Conservation (phyloP, 176 grass and related monocot genomes). For the Ensete glaucum region DNA sequence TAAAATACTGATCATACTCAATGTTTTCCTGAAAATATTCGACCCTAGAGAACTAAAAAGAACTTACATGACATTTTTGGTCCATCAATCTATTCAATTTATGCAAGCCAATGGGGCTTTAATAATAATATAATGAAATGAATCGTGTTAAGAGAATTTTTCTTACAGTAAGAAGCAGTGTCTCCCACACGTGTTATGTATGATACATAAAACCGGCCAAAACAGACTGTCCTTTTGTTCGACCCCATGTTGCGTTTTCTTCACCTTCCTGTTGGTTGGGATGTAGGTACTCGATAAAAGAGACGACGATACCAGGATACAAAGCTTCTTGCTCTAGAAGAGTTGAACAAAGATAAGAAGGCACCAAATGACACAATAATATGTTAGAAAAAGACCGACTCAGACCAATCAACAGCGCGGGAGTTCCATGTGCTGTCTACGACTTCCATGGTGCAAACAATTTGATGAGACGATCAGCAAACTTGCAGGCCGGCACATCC, state of each 20-base stretch:
- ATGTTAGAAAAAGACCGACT: background rate
- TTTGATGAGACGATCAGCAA: background rate
- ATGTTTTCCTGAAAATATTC: no score
- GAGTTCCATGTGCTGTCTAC: background rate
- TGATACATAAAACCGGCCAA: background rate
- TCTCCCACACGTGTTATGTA: background rate
- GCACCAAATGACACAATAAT: background rate
- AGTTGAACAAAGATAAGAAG: background rate
- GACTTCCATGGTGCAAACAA: background rate
- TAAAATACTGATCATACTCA: no score
- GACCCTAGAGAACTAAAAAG: no score
- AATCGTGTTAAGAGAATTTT: background rate
- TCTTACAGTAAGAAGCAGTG: background rate
- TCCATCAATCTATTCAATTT: background rate
- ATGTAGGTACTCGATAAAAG: background rate
- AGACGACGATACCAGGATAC: background rate
- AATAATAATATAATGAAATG: background rate
- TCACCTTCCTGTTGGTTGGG: background rate
- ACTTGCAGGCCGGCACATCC: background rate
- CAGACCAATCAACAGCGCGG: background rate
- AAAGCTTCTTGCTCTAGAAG: background rate
- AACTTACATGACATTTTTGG: no score
- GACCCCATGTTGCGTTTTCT: background rate
- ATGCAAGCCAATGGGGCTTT: background rate
- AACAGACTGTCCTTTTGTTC: background rate